Base-by-base conservation (phyloP, 371 early-diverging fungal species). In the Dichotomocladium elegans region DNA sequence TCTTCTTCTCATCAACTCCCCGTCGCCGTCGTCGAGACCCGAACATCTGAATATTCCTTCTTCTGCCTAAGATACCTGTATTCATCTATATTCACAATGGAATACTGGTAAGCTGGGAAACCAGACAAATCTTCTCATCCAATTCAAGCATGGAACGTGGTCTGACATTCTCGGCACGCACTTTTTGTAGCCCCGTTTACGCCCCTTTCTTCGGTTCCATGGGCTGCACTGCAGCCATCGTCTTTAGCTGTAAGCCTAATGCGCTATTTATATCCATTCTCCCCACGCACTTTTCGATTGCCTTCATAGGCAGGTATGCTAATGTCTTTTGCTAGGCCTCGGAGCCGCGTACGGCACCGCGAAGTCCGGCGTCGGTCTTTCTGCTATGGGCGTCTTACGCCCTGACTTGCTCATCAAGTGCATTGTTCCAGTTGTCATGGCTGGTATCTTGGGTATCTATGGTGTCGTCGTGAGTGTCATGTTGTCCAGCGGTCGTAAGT, bases 291-390 rank as follows among this genome's bases (percentile, higher is more conserved):
- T 37, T 1, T 1, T 37, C 12, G 1, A 1, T 5, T 37, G 37
- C 5, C 4, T 35, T 25, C 15, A 41, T n/a, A 1, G 21, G 17
- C 15, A 6, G 1, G n/a, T 35, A n/a, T 4, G 17, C 35, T 35
- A 35, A 41, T 21, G 14, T 37, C 17, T 17, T 37, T 37, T 5
- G 21, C 37, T 37, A 88, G 89, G 88, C 51, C 77, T 87, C 34
- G 99, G 98, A 30, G 95, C 98, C 53, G 98, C 96, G 47, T 98
- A 96, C 70, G 99, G 99, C 47, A 98, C 99, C 31, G 93, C 94
- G 47, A 97, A 96, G 72, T 88, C 97, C 40, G 99, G 98, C 40
- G 86, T 96, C 37, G 96, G 97, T 58, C 93, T 98, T 64, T 80
- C 93, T 24, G 92, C 91, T 55, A 92, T 93, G 74, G 96, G 98